Evolutionary conservation across 1,284 basidiomycete genomes (phyloP), one percentile per base, ranked within the genome.

Genomic region (Pseudozyma sp.): DNA sequence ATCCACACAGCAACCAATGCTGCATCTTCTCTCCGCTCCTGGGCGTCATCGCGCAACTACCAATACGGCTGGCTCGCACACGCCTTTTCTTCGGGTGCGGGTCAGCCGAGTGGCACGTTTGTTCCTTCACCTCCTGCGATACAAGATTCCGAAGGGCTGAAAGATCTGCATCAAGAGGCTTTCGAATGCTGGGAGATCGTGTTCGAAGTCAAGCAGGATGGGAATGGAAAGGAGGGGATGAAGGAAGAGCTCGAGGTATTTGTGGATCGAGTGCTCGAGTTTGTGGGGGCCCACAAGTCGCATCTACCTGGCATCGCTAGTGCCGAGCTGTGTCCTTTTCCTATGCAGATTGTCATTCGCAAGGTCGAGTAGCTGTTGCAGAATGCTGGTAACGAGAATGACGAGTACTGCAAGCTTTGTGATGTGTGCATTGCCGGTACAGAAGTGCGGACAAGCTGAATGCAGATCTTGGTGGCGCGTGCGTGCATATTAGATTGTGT

Each of bases 41-140:
- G 70, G 70, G 66, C 65, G 0, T 51, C 65, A 1, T 54, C 70
- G 3, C 51, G 53, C 17, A 49, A 34, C 39, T 67, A 68, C 29
- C 64, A 62, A 10, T 72, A 72, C 29, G 55, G 48, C 16, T 73
- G 70, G 70, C 51, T 73, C 4, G 70, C 70, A 4, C 60, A 64
- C 4, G 70, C 70, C 7, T 68, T 73, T 16, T 73, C 70, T 7
- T 57, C 56, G 1, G 69, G 69, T 6, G 64, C 51, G 0, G 70
- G 70, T 4, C 70, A 73, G 44, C 34, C 51, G 3, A 49, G 46
- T 6, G 53, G 49, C 19, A 33, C 55, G 0, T 62, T 50, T 30
- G 30, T 39, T 17, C 5, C 54, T 7, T 13, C 11, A 4, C 24
- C 46, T 6, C 17, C 37, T 13, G 34, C 30, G 14, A 17, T 3